Base-by-base conservation (phyloP, 129 eudicot genomes). In the Deinandra increscens region DNA sequence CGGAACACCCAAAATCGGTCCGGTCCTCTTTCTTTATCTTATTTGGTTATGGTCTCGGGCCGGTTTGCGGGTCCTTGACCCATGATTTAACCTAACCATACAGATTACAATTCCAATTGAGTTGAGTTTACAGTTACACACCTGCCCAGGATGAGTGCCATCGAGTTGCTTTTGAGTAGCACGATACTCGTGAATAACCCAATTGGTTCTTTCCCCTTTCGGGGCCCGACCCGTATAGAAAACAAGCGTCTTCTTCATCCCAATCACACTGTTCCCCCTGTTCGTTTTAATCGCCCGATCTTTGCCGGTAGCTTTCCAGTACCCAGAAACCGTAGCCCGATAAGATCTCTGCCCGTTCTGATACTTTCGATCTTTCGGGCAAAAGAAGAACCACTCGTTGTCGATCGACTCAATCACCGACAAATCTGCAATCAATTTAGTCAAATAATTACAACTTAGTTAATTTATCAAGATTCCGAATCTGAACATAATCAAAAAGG, bases 291-390 rank as follows among this genome's bases (percentile, higher is more conserved):
- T 87, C 58, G 77, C 68, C 50, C 97, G 55, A 60, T 91, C 97
- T 69, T 83, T 87, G 54, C 97, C 97, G 4, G 97, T 91, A 13
- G 97, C 97, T 61, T 91, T 91, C 97, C 97, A 91, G 72, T 85
- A 91, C 22, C 97, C 97, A 9, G 83, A 82, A 7, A 44, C 80
- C 9, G 97, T 91, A 2, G 97, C 95, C 7, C 97, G 77, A 68
- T 87, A 87, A 55, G 82, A 83, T 75, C 97, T 64, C 77, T 85
- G 88, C 2, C 97, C 92, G 67, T 80, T 87, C 54, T 85, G 97
- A 70, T 87, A 91, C 75, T 91, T 91, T 37, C 95, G 83, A 79
- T 91, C 66, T 60, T 60, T 60, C 2, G 66, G 66, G 26, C 66
- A 60, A 23, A 60, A 60, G n/a, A 60, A 60, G 66, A 60, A 60